Conservation (phyloP, 2,329 filamentous ascomycete species). For the Neophaeococcomyces mojaviensis region DNA sequence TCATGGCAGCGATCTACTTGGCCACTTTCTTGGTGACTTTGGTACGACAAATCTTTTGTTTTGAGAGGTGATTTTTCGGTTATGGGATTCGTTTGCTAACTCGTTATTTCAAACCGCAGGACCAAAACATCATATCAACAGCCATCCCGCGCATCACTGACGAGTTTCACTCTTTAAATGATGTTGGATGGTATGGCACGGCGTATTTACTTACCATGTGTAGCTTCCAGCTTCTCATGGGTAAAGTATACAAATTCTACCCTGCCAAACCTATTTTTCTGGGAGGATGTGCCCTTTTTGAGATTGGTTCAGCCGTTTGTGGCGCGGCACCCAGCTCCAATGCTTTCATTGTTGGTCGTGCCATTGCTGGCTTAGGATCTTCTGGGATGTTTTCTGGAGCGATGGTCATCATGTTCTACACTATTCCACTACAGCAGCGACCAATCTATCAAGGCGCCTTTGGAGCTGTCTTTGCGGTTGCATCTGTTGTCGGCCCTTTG, state of each 20-base stretch:
- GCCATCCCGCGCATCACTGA: constrained; percentile 43
- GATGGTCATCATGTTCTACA: constrained; percentile 23
- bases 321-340: constrained; percentile 32
- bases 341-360: constrained; percentile 34
- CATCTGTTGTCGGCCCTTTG: constrained; percentile 33
- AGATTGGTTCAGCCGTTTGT: constrained; percentile 35
- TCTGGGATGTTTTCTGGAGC: constrained; percentile 35
- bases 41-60: constrained; percentile 9
- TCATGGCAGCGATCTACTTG: constrained; percentile 15
- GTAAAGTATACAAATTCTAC: constrained; percentile 38
- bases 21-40: constrained; percentile 17
- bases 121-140: constrained; percentile 33
- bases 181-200: constrained; percentile 44
- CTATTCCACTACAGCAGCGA: constrained; percentile 23
- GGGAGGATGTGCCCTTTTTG: constrained; percentile 33
- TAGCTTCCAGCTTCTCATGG: constrained; percentile 36
- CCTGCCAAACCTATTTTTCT: constrained; percentile 38
- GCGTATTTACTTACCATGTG: constrained; percentile 38
- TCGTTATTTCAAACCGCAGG: neutral
- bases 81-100: too few relatives aligned
- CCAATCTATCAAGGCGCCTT: constrained; percentile 19
- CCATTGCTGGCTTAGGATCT: constrained; percentile 34
- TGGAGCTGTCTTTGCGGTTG: constrained; percentile 26
- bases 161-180: constrained; percentile 39
- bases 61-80: too few relatives aligned